Base-by-base conservation (phyloP, 83 land plant genomes). In the Picea mariana region DNA sequence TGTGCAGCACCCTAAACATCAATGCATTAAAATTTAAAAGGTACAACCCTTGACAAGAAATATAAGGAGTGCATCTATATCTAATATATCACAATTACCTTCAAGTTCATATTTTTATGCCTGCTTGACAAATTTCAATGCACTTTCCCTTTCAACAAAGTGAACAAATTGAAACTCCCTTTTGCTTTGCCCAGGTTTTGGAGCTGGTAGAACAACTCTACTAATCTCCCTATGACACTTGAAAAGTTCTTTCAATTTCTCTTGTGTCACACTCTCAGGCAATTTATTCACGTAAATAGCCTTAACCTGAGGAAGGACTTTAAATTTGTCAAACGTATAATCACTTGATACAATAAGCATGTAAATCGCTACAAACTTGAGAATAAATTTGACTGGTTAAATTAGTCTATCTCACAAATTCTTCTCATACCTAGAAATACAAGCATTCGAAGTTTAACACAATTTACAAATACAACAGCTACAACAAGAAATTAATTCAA, bases 81-180 rank as follows among this genome's bases (percentile, higher is more conserved):
- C 1, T 20, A 9, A 34, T 13, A 44, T 11, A 61, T 23, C 21
- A 52, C 67, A 42, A 3, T 64, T 67, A 94, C 96, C 96, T 86
- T 94, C 93, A 76, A 94, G 81, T 81, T 94, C 93, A 85, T 94
- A 90, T 82, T 77, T 87, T 68, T 94, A 89, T 21, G 90, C 85
- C 52, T 87, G 87, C 81, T 90, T 81, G 13, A 94, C 77, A 34
- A 91, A 93, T 67, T 90, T 94, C 86, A 92, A 87, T 23, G 96
- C 93, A 68, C 82, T 79, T 21, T 87, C 82, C 72, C 96, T 87
- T 42, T 92, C 93, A 15, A 84, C 83, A 88, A 92, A 92, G 84
- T 96, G 97, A 34, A 96, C 88, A 89, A 93, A 95, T 66, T 92
- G 93, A 89, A 78, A 93, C 79, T 95, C 91, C 38, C 92, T 88